Evolutionary conservation across 2,329 filamentous ascomycete genomes (phyloP).

Genomic region (Stylonectria norvegica): DNA sequence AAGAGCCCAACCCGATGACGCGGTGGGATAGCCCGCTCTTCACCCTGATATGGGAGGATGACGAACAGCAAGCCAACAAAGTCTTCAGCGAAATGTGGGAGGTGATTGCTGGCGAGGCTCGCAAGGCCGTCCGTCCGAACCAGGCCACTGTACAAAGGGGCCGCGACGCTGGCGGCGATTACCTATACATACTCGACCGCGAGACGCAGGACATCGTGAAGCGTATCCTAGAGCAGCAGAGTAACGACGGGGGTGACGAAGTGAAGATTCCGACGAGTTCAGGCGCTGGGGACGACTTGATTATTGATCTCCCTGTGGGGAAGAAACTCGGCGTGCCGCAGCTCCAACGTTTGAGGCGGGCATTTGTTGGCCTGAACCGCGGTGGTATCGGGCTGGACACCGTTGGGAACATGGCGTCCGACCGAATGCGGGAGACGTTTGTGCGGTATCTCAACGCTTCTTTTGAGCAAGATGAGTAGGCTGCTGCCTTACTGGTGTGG

Average conservation of each 20-base stretch:
- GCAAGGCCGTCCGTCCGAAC: conserved; percentile 68
- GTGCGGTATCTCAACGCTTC: conserved; percentile 64
- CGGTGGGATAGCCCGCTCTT: conserved; percentile 83
- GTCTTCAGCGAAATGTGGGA: conserved; percentile 72
- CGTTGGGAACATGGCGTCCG: conserved; percentile 51
- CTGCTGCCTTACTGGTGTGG: too few relatives aligned
- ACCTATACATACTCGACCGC: conserved; percentile 75
- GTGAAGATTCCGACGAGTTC: conserved; percentile 46
- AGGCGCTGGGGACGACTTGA: conserved; percentile 44
- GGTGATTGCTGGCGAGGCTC: conserved; percentile 59
- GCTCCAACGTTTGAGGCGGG: conserved; percentile 71
- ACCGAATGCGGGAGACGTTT: conserved; percentile 59
- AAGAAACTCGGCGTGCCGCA: conserved; percentile 68
- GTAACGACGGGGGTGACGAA: conserved; percentile 59
- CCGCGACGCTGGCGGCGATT: conserved; percentile 65
- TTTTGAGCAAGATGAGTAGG: conserved; percentile 56
- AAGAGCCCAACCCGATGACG: conserved; percentile 82
- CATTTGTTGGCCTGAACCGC: conserved; percentile 73
- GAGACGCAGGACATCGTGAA: conserved; percentile 75
- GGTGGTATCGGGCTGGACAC: conserved; percentile 60
- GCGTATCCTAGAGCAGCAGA: conserved; percentile 64
- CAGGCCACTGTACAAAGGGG: conserved; percentile 66
- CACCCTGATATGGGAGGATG: conserved; percentile 73
- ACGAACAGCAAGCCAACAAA: conserved; percentile 51
- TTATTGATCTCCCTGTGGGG: conserved; percentile 60